Conservation (phyloP, 2,329 filamentous ascomycete genomes). For the Penicillium griseofulvum region DNA sequence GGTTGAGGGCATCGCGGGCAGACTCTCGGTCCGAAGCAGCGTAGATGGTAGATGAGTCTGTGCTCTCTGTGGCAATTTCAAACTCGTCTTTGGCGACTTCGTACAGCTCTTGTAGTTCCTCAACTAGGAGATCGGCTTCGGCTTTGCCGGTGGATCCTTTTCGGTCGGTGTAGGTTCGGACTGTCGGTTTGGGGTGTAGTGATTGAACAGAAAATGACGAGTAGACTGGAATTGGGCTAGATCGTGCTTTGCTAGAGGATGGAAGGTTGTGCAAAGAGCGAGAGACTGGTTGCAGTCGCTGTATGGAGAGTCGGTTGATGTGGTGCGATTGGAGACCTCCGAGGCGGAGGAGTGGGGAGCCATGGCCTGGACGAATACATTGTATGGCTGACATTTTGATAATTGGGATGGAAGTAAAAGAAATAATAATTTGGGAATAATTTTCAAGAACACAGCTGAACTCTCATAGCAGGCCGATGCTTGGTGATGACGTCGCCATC, state of each 20-base stretch:
- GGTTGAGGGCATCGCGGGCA: slow-evolving; percentile 46
- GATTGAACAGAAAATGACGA: not conserved
- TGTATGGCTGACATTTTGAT: not conserved
- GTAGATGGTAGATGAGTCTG: slow-evolving; percentile 46
- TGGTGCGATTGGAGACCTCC: not conserved
- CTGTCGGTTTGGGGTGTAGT: not conserved
- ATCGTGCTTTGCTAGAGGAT: not conserved
- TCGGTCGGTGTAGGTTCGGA: slow-evolving; percentile 3
- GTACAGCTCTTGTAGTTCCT: slow-evolving; percentile 40
- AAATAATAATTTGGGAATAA: not conserved
- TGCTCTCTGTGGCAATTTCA: slow-evolving; percentile 50
- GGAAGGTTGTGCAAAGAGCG: not conserved
- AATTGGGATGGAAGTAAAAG: not conserved
- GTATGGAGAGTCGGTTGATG: not conserved
- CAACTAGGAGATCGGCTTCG: slow-evolving; percentile 34
- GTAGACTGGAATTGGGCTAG: not conserved
- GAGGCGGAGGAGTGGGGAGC: not conserved
- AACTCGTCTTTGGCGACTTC: slow-evolving; percentile 49
- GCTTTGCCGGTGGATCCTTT: slow-evolving; percentile 22
- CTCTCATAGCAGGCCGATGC: not conserved
- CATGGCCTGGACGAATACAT: not conserved
- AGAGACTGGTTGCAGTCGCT: not conserved
- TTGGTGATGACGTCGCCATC: not conserved
- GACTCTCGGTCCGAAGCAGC: slow-evolving; percentile 47
- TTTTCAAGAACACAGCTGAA: not conserved